Base-by-base conservation (phyloP, 495 filamentous ascomycete species). In the Penicillium verhagenii region DNA sequence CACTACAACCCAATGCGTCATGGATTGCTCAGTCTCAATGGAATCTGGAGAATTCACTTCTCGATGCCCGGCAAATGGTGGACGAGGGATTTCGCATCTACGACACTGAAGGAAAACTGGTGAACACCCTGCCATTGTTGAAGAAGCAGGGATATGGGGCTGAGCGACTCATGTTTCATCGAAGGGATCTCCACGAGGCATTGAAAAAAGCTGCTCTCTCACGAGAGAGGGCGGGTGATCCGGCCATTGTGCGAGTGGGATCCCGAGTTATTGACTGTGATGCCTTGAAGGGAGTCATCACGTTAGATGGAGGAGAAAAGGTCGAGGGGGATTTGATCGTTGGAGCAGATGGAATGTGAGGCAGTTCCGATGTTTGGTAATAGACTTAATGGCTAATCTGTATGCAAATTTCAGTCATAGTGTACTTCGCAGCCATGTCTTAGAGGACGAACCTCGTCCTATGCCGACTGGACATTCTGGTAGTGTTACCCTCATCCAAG, bases 291-390 rank as follows among this genome's bases (percentile, higher is more conserved):
- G 67, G 69, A 18, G 52, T 31, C 1, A 65, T 70, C 2, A 53
- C 54, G 3, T 56, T 73, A n/a, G 55, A 63, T 1, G 56, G 50
- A 33, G 68, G 71, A 3, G 66, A 67, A 1, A 37, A 45, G 0
- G 1, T 69, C 1, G 16, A 26, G 0, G 66, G 52, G 0, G 66
- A 74, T 48, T 58, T 76, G 2, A 65, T 82, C 1, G 45, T 84
- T 31, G 79, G 80, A 0, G 74, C 80, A 0, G 81, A 83, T 59
- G 79, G 79, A 18, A 72, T 79, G 60, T 57, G 19, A 51, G 60
- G 39, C 1, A 23, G 20, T 19, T 38, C 28, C 5, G 37, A 18
- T 14, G 2, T 11, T 26, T 10, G 2, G 1, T 1, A 18, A 18
- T 13, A 19, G 24, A 19, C 11, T 35, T 21, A n/a, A 38, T 26